Conservation (phyloP, 495 filamentous ascomycete species). For the Trichoderma virens region DNA sequence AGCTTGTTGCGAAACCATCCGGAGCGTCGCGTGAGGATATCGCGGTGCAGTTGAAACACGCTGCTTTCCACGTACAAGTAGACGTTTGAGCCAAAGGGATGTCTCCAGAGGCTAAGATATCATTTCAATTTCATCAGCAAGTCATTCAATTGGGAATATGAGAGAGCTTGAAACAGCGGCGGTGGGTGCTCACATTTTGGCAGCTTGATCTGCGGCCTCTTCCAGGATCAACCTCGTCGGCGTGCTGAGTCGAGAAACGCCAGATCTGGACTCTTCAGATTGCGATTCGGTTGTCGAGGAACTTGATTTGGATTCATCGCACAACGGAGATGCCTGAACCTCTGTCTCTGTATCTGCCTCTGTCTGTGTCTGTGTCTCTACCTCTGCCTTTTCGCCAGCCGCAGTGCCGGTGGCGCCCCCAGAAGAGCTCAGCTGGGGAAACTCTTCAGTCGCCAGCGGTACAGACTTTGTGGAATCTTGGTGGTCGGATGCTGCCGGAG, state of each 20-base stretch:
- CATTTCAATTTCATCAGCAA: background rate
- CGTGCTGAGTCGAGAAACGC: background rate
- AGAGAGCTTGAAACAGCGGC: background rate
- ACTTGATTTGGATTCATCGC: background rate
- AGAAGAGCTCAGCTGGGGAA: background rate
- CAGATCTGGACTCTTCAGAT: background rate
- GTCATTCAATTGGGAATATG: background rate
- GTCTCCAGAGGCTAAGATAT: conserved; percentile 2
- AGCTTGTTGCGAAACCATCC: conserved; percentile 6
- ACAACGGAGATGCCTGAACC: background rate
- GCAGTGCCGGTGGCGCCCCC: background rate
- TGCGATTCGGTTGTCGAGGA: background rate
- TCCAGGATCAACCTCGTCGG: background rate
- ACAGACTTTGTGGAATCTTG: background rate
- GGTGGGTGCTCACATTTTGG: background rate
- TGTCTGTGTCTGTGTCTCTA: no score
- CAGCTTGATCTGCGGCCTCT: background rate
- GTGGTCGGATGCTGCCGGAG: background rate
- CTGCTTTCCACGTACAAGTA: background rate
- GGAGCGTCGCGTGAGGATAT: background rate
- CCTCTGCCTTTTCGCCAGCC: background rate
- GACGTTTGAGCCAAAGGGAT: background rate
- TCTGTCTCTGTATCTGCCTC: no score
- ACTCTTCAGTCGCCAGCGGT: background rate
- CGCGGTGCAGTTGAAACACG: background rate